Base-by-base conservation (phyloP, 305 asterid species). In the Rubia tinctorum region DNA sequence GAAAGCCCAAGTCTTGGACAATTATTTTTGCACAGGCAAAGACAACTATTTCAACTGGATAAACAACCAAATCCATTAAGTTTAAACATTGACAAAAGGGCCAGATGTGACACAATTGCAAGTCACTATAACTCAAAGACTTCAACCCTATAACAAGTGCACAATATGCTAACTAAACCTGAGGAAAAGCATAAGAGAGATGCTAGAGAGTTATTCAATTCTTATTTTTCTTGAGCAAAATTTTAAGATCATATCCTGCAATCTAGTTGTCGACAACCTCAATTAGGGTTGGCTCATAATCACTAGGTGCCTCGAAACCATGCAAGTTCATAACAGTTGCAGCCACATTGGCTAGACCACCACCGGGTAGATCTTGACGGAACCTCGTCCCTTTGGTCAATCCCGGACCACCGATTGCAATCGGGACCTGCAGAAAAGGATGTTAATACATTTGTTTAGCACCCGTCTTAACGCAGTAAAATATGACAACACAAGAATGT, bases 321-420 rank as follows among this genome's bases (percentile, higher is more conserved):
- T 94, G 99, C 22, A 94, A 80, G 84, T 92, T 94, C 84, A 94
- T 94, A 49, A 91, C 96, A 0, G 97, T 94, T 42, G 97, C 91
- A 71, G 99, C 97, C 12, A 94, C 99, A 37, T 94, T 94, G 25
- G 98, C 99, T 14, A 94, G 92, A 39, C 99, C 99, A 30, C 85
- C 98, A 5, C 51, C 76, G 0, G 97, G 96, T n/a, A 92, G 83
- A 73, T 92, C 96, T 17, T 70, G 82, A 81, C 98, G 95, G 91
- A 88, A 94, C 79, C 90, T 87, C 75, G 87, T 96, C 49, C 97
- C 97, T 0, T 91, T 80, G 65, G 87, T 76, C 76, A 94, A 78
- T 62, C 98, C 98, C 56, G 98, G 96, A 53, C 98, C 99, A 72
- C 99, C 99, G 69, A 95, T 95, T 23, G 98, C 97, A 63, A 95